Evolutionary conservation across 257 asterid species (phyloP), one percentile per base, ranked within the genome.

Genomic region (Jacaranda mimosifolia): DNA sequence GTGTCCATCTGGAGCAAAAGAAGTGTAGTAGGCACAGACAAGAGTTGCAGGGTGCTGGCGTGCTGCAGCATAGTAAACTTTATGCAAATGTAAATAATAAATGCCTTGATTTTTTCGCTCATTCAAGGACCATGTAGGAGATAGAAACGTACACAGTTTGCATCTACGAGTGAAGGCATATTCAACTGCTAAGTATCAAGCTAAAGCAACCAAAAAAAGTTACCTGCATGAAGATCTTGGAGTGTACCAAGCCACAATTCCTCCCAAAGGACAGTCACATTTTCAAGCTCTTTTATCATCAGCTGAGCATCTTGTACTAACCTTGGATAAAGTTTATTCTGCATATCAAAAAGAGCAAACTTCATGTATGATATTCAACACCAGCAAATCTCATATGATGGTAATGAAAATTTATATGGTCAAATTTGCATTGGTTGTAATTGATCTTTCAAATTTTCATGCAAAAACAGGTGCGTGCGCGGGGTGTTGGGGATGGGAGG

Each of bases 231-330:
- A 85, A 96, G 97, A 88, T 93, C 99, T 82, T 96, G 99, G 83
- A 96, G 97, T 21, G 99, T 96, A 81, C 97, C 97, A 76, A 96
- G 93, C 99, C 99, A 96, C 82, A 96, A 76, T 80, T 96, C 99
- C 87, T 93, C 99, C 99, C 99, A 96, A 76, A 96, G 98, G 77
- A 96, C 97, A 63, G 99, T 90, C 72, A 96, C 94, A 81, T 89
- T 90, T 83, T 91, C 98, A 80, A 96, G 98, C 86, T 93, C 98
- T 83, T 86, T 91, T 85, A 91, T 96, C 88, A 93, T 91, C 92
- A 96, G 87, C 85, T 88, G 96, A 80, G 93, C 91, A 87, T 93
- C 99, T 76, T 90, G 94, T 65, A 96, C 96, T 85, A 96, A 86
- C 57, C 84, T 89, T 78, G 98, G 98, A 83, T 93, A 91, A 78